Percentiles rank a stretch among this genome's conserved stretches.
Evolutionary conservation across 441 rosid species (phyloP).

Genomic region (Gossypium schwendimanii): DNA sequence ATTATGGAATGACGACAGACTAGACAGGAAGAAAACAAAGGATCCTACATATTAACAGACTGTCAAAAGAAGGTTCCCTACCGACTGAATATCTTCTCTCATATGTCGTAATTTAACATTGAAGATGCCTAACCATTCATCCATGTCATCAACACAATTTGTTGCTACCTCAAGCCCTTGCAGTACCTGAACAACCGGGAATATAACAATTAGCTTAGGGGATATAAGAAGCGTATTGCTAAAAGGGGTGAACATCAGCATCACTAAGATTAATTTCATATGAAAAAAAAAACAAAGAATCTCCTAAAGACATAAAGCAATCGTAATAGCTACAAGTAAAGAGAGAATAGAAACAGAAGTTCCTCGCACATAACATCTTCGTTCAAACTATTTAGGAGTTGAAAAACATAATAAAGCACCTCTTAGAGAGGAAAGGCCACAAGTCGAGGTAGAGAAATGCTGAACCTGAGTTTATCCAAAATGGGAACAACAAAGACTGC

Average conservation of each 20-base stretch:
- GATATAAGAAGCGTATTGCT: not conserved
- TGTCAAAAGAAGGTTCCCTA: constrained; percentile 25
- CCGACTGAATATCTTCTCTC: constrained; percentile 99
- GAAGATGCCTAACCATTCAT: constrained; percentile 97
- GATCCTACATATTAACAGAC: constrained; percentile 1
- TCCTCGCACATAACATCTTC: not conserved
- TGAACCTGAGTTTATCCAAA: not conserved
- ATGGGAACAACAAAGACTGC: not conserved
- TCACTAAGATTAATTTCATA: not conserved
- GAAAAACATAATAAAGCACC: not conserved
- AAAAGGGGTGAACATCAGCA: not conserved
- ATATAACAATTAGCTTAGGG: constrained; percentile 14
- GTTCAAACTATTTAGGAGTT: not conserved
- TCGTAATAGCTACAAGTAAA: not conserved
- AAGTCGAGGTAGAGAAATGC: not conserved
- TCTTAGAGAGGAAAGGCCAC: not conserved
- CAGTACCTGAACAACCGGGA: constrained; percentile 55
- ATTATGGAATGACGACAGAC: not conserved
- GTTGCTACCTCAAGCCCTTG: constrained; percentile 94
- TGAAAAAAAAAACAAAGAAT: not conserved
- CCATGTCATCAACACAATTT: constrained; percentile 92
- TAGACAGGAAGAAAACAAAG: constrained; percentile 9
- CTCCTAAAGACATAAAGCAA: not conserved
- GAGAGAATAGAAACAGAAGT: not conserved
- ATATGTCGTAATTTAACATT: constrained; percentile 96